phyloP scores from a whole-genome alignment of 108 stramenopile species.

The Skeletonema grethae region DNA sequence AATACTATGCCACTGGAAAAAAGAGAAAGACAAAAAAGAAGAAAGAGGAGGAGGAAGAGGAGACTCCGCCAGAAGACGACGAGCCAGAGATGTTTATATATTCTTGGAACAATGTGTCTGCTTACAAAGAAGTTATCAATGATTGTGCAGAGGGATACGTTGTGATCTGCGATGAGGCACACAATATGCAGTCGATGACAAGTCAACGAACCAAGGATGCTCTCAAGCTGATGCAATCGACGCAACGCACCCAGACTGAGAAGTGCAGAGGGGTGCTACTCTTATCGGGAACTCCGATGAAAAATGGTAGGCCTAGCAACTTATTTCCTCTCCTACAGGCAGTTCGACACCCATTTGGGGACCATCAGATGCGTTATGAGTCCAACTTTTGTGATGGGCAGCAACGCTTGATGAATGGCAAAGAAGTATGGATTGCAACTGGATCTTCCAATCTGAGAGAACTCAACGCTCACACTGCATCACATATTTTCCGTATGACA shows the following conservation, averaged over 20 bases:
- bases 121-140: conserved; percentile 24
- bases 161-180: conserved; percentile 81
- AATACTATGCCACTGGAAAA: conserved; percentile 10
- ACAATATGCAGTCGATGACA: conserved; percentile 75
- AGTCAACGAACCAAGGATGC: conserved; percentile 64
- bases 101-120: conserved; percentile 70
- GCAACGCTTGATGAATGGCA: conserved; percentile 41
- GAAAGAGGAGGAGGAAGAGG: conserved; percentile 13
- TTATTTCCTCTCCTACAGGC: conserved; percentile 83
- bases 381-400: conserved; percentile 76
- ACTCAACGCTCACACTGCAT: conserved; percentile 49
- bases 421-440: conserved; percentile 60
- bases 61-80: conserved; percentile 3
- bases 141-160: conserved; percentile 47
- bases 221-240: conserved; percentile 51
- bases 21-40: conserved; percentile 27
- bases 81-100: conserved; percentile 44
- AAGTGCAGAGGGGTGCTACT: conserved; percentile 71
- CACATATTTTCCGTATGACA: conserved; percentile 78
- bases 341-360: conserved; percentile 80
- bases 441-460: conserved; percentile 48
- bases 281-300: conserved; percentile 91
- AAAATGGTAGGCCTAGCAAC: conserved; percentile 84
- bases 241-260: conserved; percentile 22
- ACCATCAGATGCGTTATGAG: conserved; percentile 72